These are phyloP conservation scores for Bipolaris victoriae DNA, from an alignment of 2,329 filamentous ascomycete genomes.

Conservation along the genomic window DNA sequence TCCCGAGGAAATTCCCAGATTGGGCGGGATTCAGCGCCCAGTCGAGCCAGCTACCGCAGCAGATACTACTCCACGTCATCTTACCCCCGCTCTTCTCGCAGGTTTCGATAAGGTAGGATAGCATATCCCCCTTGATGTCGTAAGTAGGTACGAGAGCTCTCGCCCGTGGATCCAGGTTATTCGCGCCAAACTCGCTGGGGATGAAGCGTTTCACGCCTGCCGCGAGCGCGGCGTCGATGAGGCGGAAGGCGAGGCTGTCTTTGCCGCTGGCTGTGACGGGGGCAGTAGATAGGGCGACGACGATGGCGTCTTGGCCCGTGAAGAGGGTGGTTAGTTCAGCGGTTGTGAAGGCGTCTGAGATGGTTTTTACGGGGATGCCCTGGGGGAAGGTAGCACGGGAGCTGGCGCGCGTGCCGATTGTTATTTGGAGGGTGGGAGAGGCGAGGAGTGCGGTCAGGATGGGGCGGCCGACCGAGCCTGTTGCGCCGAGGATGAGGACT, in stretches of 20 bases:
- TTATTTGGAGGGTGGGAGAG: conserved; percentile 43
- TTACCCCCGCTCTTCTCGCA: conserved; percentile 21
- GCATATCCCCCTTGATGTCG: conserved; percentile 43
- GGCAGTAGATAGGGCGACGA: conserved; percentile 40
- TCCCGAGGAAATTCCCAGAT: conserved; percentile 29
- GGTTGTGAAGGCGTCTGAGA: conserved; percentile 34
- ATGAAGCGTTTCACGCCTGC: conserved; percentile 51
- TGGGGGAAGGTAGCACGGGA: conserved; percentile 32
- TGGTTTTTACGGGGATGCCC: conserved; percentile 34
- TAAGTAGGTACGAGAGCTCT: conserved; percentile 46
- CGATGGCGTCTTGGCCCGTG: conserved; percentile 46
- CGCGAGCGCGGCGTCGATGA: conserved; percentile 51
- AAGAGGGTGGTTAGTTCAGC: conserved; percentile 42
- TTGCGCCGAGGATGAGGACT: conserved; percentile 38
- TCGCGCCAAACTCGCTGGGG: conserved; percentile 50
- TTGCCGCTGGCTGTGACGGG: conserved; percentile 29
- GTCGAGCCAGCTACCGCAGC: conserved; percentile 34
- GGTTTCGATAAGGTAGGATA: conserved; percentile 43
- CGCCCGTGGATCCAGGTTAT: conserved; percentile 43
- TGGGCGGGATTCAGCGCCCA: conserved; percentile 28
- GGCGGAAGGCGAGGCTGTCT: conserved; percentile 28
- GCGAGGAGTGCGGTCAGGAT: conserved; percentile 42
- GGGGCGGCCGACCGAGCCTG: conserved; percentile 30
- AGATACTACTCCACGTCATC: conserved; percentile 30
- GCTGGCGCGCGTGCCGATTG: conserved; percentile 40